These are phyloP conservation scores for Xylariaceae sp. DNA, from an alignment of 2,329 filamentous ascomycete species.

Conservation along the genomic window DNA sequence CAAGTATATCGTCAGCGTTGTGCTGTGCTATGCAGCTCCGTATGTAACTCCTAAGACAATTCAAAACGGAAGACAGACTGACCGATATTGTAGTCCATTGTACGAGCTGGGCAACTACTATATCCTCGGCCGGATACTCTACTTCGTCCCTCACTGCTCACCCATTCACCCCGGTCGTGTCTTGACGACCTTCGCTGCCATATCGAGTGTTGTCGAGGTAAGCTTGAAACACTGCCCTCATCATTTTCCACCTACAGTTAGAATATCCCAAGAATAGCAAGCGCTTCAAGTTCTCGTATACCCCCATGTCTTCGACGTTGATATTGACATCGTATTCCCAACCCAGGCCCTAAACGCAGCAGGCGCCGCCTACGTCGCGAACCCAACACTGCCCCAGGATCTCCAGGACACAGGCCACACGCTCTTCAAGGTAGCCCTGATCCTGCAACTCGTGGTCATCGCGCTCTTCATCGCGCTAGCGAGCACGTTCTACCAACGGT, in stretches of 20 bases:
- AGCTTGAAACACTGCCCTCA: neutral
- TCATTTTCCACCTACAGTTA: neutral
- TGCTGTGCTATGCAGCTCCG: constrained; percentile 35
- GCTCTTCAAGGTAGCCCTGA: constrained; percentile 46
- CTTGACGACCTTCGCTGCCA: constrained; percentile 38
- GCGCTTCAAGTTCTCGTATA: too few species aligned
- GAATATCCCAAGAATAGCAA: neutral
- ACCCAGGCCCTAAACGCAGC: constrained; percentile 38
- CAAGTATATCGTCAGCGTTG: constrained; percentile 40
- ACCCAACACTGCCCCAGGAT: constrained; percentile 36
- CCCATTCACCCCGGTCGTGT: constrained; percentile 42
- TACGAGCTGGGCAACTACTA: constrained; percentile 55
- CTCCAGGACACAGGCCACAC: constrained; percentile 39
- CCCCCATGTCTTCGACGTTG: neutral
- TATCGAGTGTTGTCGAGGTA: constrained; percentile 44
- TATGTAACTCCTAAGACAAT: constrained; percentile 16
- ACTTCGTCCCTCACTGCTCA: constrained; percentile 52
- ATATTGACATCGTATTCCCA: neutral
- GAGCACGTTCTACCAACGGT: constrained; percentile 44
- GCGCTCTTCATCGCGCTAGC: constrained; percentile 45
- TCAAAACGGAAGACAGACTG: neutral
- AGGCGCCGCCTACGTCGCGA: constrained; percentile 44
- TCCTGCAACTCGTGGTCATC: constrained; percentile 52
- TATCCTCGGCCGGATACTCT: constrained; percentile 50
- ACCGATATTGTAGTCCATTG: constrained; percentile 39